Evolutionary conservation across 1,284 basidiomycete genomes (phyloP).

Genomic region (Lignosus rhinocerotis): DNA sequence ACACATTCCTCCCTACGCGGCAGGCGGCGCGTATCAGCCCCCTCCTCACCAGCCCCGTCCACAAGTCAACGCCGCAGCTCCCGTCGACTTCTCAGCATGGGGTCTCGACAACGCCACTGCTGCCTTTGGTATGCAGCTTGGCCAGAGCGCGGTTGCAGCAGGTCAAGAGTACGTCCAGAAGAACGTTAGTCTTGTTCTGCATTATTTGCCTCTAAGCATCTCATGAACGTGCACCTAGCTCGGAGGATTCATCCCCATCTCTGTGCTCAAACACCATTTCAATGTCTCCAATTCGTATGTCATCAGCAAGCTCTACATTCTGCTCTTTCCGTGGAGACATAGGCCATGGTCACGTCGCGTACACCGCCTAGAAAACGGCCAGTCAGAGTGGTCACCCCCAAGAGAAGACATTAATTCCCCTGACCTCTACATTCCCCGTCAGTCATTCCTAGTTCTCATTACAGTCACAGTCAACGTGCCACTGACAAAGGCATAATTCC

Average conservation of each 20-base stretch:
- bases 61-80: slow-evolving; percentile 28
- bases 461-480: not conserved
- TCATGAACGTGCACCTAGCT: slow-evolving; percentile 50
- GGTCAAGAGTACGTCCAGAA: slow-evolving; percentile 96
- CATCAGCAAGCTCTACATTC: slow-evolving; percentile 83
- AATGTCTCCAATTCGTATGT: slow-evolving; percentile 98
- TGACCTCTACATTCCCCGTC: slow-evolving; percentile 95
- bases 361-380: slow-evolving; percentile 62
- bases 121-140: slow-evolving; percentile 96
- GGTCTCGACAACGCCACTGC: slow-evolving; percentile 92
- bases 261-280: slow-evolving; percentile 89
- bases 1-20: slow-evolving; percentile 33
- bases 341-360: slow-evolving; percentile 77
- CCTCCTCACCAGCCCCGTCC: slow-evolving; percentile 34
- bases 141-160: slow-evolving; percentile 87
- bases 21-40: slow-evolving; percentile 30
- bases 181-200: slow-evolving; percentile 61
- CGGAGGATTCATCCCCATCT: slow-evolving; percentile 74
- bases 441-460: slow-evolving; percentile 31
- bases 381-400: slow-evolving; percentile 84
- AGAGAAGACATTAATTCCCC: slow-evolving; percentile 96
- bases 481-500: not conserved
- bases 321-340: slow-evolving; percentile 97
- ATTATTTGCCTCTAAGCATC: not conserved
- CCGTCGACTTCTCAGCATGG: slow-evolving; percentile 67